Base-by-base conservation (phyloP, 352 stramenopile genomes). In the Phytophthora constricta region DNA sequence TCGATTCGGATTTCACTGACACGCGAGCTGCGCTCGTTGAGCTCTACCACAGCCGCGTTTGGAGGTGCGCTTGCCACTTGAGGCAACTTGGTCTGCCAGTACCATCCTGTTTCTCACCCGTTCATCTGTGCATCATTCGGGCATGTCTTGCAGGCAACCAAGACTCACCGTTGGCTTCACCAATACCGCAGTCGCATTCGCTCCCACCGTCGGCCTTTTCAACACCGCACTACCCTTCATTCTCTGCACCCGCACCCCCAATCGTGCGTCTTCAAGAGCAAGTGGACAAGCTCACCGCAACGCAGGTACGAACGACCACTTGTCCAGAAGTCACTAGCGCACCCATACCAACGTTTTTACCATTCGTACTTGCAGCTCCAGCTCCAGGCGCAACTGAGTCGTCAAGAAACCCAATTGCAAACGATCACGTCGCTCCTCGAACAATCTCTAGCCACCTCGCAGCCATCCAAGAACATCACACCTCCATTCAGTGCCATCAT, bases 401-500 rank as follows among this genome's bases (percentile, higher is more conserved):
- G 66, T 4, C 83, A 93, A 53, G 81, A 91, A 34, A 59, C 43
- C 8, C 81, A 93, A 55, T 58, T 93, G 43, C 68, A 87, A 27
- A 65, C 70, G 5, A 93, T 93, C 27, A 54, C 78, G 48, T 55
- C 69, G 16, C 52, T 91, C 2, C 27, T 92, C 1, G 52, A 89
- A 27, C 11, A 73, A 14, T 72, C 69, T 20, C 33, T 73, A n/a
- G 46, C 56, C 3, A 42, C 52, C 2, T 68, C 41, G n/a, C 50
- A 22, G 26, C 34, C 48, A 62, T 31, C 16, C 14, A 50, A 61
- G 26, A 80, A 59, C 5, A n/a, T 22, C 14, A 22, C 27, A 14
- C 81, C 76, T 19, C 83, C 79, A 2, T 89, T 88, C 61, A 90
- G 77, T 54, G 78, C 62, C 22, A 90, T 90, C 43, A 39, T 72